A percentile compares a stretch with the other conserved stretches of the same genome.
These are phyloP conservation scores for Taphrina deformans DNA, from an alignment of 1,139 yeast genomes.

Conservation along the genomic window DNA sequence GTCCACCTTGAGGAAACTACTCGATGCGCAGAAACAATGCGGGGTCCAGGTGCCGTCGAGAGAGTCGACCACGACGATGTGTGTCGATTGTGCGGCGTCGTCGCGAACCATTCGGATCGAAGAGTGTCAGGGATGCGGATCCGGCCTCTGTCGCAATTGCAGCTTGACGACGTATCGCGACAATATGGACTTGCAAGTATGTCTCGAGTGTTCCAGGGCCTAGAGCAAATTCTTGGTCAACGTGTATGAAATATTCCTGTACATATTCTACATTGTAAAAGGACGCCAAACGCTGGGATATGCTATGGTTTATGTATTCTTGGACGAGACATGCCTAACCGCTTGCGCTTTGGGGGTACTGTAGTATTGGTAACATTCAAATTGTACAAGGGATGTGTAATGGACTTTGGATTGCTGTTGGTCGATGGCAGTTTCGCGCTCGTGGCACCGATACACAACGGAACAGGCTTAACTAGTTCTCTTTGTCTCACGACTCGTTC, in stretches of 20 bases:
- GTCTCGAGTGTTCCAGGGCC: constrained; percentile 14
- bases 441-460: background rate
- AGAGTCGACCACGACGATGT: background rate
- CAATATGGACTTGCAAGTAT: constrained; percentile 6
- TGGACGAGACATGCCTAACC: constrained; percentile 32
- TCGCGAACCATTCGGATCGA: background rate
- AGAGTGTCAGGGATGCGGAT: constrained; percentile 6
- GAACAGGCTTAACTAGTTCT: background rate
- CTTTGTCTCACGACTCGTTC: background rate
- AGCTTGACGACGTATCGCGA: constrained; percentile 10
- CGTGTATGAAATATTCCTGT: background rate
- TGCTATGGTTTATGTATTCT: constrained; percentile 1
- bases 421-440: background rate
- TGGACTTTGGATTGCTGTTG: background rate
- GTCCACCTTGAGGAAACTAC: background rate
- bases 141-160: constrained; percentile 20
- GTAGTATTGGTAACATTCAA: background rate
- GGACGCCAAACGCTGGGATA: background rate
- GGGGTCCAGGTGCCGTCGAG: too few species aligned
- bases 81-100: background rate
- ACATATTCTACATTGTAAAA: background rate
- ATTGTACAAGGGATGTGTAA: background rate
- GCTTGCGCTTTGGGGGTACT: background rate
- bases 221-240: background rate
- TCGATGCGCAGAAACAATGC: background rate